phyloP scores from a whole-genome alignment of 2,329 filamentous ascomycete genomes.

The Aspergillus sp. region DNA sequence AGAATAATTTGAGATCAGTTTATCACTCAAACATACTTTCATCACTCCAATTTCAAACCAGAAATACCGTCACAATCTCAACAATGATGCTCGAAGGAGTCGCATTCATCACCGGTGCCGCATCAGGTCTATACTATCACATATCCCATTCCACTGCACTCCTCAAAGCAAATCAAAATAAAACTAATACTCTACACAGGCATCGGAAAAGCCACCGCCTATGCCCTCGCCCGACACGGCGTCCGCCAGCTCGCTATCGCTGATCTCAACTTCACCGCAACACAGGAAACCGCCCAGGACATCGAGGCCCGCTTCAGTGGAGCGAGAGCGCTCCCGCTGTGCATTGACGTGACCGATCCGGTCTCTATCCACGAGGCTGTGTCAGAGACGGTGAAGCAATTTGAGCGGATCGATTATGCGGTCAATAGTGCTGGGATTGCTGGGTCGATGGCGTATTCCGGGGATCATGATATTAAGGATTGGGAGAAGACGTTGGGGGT shows the following conservation, averaged over 20 bases:
- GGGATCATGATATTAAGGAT: neutral
- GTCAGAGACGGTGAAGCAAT: neutral
- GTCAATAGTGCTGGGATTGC: conserved; percentile 11
- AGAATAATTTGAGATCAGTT: neutral
- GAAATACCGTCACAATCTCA: neutral
- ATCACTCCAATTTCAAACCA: no score
- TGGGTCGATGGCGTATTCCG: neutral
- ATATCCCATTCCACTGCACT: neutral
- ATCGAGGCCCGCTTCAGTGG: neutral
- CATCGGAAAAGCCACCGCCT: conserved; percentile 9
- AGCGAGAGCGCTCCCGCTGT: neutral
- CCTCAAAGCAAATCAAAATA: no score
- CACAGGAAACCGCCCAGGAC: neutral
- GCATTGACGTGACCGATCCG: conserved; percentile 8
- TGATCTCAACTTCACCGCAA: neutral
- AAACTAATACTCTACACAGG: neutral
- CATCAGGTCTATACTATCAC: neutral
- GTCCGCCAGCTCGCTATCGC: conserved; percentile 1
- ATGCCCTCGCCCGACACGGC: conserved; percentile 5
- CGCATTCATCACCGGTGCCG: conserved; percentile 2
- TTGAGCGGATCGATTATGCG: conserved; percentile 10
- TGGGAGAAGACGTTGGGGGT: conserved; percentile 8
- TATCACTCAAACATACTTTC: no score
- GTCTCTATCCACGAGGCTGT: conserved; percentile 4
- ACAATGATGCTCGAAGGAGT: neutral